Evolutionary conservation across 306 rosid species (phyloP).

Genomic region (Dryas drummondii): DNA sequence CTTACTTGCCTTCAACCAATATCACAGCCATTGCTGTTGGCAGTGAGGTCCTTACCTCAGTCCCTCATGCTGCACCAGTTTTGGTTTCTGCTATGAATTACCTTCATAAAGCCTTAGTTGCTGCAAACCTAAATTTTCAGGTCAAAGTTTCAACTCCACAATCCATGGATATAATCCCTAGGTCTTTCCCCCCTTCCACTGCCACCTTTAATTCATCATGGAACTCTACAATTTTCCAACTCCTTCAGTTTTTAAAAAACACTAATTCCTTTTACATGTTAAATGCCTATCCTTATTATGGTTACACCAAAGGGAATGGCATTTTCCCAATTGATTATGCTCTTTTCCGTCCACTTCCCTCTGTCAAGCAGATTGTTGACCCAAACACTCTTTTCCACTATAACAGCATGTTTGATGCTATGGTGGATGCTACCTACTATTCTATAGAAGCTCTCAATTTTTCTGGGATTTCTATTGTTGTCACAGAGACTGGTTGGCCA

Average conservation of each 20-base stretch:
- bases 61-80: slow-evolving; percentile 73
- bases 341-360: slow-evolving; percentile 68
- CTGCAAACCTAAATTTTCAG: slow-evolving; percentile 67
- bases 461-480: slow-evolving; percentile 64
- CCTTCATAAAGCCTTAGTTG: slow-evolving; percentile 75
- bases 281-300: slow-evolving; percentile 73
- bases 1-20: slow-evolving; percentile 77
- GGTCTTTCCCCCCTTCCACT: slow-evolving; percentile 82
- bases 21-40: slow-evolving; percentile 89
- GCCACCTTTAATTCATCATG: slow-evolving; percentile 70
- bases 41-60: slow-evolving; percentile 73
- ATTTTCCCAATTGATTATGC: slow-evolving; percentile 89
- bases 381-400: slow-evolving; percentile 84
- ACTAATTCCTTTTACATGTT: slow-evolving; percentile 79
- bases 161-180: slow-evolving; percentile 76
- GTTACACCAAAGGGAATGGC: slow-evolving; percentile 68
- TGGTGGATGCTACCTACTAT: slow-evolving; percentile 89
- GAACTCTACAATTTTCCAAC: slow-evolving; percentile 62
- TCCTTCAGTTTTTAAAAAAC: slow-evolving; percentile 74
- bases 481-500: slow-evolving; percentile 94
- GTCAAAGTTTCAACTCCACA: slow-evolving; percentile 84
- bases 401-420: slow-evolving; percentile 89
- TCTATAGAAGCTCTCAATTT: slow-evolving; percentile 69
- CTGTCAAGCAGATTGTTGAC: slow-evolving; percentile 92
- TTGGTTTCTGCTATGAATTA: slow-evolving; percentile 82